Evolutionary conservation across 192 early-diverging fungal genomes (phyloP), one percentile per base, ranked within the genome.

Genomic region (Thamnidium elegans): DNA sequence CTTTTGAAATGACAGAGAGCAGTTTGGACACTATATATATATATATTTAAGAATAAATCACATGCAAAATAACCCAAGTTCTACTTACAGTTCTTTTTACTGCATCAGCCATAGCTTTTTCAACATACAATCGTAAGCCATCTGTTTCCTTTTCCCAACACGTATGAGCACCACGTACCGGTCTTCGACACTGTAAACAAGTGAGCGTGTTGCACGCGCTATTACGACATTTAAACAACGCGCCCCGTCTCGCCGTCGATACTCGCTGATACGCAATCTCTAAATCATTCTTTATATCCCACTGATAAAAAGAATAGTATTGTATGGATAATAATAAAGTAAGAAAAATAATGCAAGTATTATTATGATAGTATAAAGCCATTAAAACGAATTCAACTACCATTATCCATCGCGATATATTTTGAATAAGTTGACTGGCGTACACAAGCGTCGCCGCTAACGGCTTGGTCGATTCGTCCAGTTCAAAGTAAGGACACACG

Each of bases 41-140:
- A 55, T 34, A 60, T 34, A 7, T 6, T 8, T 21, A 46, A n/a
- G 8, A 32, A 15, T 44, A 4, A 23, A 30, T 19, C 19, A 50
- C 20, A n/a, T 2, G 15, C 10, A 53, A 14, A 3, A n/a, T n/a
- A n/a, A n/a, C n/a, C n/a, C n/a, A n/a, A n/a, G n/a, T n/a, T n/a
- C 7, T 13, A 71, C 71, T 66, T 67, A 86, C 84, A 20, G 85
- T 87, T 60, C 85, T 76, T 45, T 86, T 85, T 14, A 87, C 74
- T 26, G 81, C 81, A 54, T 82, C 77, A 4, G 66, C 78, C 85
- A 85, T 87, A 26, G 85, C 83, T 39, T 69, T 78, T 71, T 87
- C 85, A 1, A 87, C 81, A 59, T 82, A 82, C 11, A 86, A 52
- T 23, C 83, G 62, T 44, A 85, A 62, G 1, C 70, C 72, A 64